Conservation (phyloP, 2,329 filamentous ascomycete genomes). For the Byssothecium circinans region DNA sequence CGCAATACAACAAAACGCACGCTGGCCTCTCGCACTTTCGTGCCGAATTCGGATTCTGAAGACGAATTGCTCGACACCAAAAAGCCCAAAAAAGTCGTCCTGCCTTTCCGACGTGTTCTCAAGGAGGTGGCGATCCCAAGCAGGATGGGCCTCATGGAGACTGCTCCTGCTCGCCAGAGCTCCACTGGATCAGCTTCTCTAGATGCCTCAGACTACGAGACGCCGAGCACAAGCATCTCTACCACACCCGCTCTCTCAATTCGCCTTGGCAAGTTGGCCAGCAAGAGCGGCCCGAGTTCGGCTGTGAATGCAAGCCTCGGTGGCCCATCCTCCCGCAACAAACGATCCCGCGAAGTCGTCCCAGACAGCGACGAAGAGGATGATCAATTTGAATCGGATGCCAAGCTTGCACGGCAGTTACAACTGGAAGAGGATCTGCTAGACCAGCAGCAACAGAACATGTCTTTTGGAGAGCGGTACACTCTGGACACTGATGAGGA, state of each 20-base stretch:
- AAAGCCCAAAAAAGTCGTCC: conserved; percentile 5
- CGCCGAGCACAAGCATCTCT: conserved; percentile 62
- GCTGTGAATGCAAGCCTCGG: conserved; percentile 15
- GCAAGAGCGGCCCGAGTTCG: conserved; percentile 25
- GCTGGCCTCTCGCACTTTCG: conserved; percentile 26
- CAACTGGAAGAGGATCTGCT: conserved; percentile 50
- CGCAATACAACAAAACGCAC: conserved; percentile 17
- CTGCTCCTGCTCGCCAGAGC: conserved; percentile 19
- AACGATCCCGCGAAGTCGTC: conserved; percentile 26
- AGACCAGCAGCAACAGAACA: conserved; percentile 42
- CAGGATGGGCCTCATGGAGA: conserved; percentile 20
- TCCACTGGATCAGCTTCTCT: conserved; percentile 36
- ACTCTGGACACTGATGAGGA: conserved; percentile 36
- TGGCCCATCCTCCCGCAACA: conserved; percentile 22
- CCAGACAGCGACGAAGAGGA: conserved; percentile 29
- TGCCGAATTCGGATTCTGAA: conserved; percentile 37
- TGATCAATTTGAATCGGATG: conserved; percentile 49
- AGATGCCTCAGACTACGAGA: conserved; percentile 57
- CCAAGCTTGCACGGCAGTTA: conserved; percentile 61
- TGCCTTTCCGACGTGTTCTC: conserved; percentile 25
- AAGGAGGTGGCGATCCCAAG: conserved; percentile 37
- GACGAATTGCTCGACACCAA: conserved; percentile 19
- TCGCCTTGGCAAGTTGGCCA: conserved; percentile 23
- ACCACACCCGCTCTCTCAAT: conserved; percentile 55
- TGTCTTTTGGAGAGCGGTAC: conserved; percentile 11